Evolutionary conservation across 2,329 filamentous ascomycete species (phyloP), one percentile per base, ranked within the genome.

Genomic region (Gyromitra esculenta): DNA sequence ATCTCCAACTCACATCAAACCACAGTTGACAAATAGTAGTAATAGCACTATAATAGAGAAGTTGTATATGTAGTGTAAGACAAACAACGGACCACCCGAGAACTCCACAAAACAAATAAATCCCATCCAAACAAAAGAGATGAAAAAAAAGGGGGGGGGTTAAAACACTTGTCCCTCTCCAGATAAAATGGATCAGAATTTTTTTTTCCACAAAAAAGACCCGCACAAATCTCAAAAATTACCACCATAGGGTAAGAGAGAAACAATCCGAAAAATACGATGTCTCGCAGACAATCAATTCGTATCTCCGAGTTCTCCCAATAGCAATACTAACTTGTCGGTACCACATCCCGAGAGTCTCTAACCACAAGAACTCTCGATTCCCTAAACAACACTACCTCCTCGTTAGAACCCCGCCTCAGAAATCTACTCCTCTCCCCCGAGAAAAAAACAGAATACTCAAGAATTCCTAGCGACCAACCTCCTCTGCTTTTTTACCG

Each of bases 401-500:
- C 41, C 66, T 9, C 54, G 54, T 69, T 60, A 69, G 66, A 69
- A 60, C 66, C 54, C 54, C 66, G 21, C 21, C 43, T 41, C 52
- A 60, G 60, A 69, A 18, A 31, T 31, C 9, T 15, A 18, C 63
- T 57, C 37, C 69, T 18, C 63, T 25, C 60, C 18, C 66, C 41
- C 52, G 18, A 43, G 43, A 50, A 65, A 64, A 72, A 72, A 65
- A 54, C 25, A 59, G n/a, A 43, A 60, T 69, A 62, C 67, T 77
- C 71, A 77, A 77, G 75, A 65, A 57, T 77, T 77, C 72, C 75
- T 77, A 67, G 75, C 65, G 41, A 77, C 75, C 75, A 77, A 86
- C 79, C 79, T 77, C 76, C 78, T 79, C 70, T 77, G 69, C 68
- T 79, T 79, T 35, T 80, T 80, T 31, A 74, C 57, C 59, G 76